Base-by-base conservation (phyloP, 2,329 filamentous ascomycete species). In the Lecanoromycetidae sp. region DNA sequence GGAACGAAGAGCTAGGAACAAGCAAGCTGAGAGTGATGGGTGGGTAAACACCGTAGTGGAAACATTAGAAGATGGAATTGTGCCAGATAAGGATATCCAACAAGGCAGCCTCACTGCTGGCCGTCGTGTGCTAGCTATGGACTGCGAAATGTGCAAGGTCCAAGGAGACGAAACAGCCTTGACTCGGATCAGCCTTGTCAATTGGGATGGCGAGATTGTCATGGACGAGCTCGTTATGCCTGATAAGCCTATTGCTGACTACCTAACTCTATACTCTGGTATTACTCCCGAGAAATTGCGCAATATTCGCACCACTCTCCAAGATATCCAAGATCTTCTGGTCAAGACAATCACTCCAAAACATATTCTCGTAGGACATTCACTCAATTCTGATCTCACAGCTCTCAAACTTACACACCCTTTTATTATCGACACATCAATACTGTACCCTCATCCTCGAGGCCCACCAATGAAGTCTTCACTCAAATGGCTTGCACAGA, bases 131-230 rank as follows among this genome's bases (percentile, higher is more conserved):
- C 69, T 93, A 40, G 82, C 87, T 1, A 71, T 98, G 46, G 91
- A 98, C 62, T 98, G 91, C 65, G 91, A 98, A 65, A 98, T 98
- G 91, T 94, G 88, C 62, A 80, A 87, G 66, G 93, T 87, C 2
- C 84, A 81, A 50, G 79, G 82, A 51, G 79, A 79, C 39, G 77
- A 85, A 54, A 86, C 83, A 53, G 86, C 88, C 29, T 77, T 98
- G 35, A 93, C 91, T 1, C 80, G 91, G 48, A 82, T 96, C 61
- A 95, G 87, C 61, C 64, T 96, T 32, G 70, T 98, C 6, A 71
- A 79, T 51, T 98, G 91, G 90, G 78, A 87, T 56, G 88, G 88
- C 40, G 76, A 79, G 27, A 75, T 84, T 8, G 71, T 94, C 13
- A 67, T 96, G 43, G 91, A 98, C 61, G 84, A 94, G 66, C 76